Evolutionary conservation across 2,329 filamentous ascomycete species (phyloP).

Genomic region (Thermochaetoides dissita): DNA sequence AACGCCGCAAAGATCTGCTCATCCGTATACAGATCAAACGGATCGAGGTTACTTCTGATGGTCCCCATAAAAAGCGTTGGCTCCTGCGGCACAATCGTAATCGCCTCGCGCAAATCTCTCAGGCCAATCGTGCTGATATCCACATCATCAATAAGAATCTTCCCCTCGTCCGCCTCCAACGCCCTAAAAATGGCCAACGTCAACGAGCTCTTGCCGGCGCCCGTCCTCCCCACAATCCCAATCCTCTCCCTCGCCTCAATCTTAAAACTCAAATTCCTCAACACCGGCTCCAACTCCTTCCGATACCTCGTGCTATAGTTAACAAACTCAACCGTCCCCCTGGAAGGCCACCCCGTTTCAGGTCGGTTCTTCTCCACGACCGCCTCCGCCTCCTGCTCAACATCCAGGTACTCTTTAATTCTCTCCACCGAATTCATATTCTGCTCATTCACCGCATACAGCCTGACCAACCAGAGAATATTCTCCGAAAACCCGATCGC

Average conservation of each 20-base stretch:
- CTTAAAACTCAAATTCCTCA: constrained; percentile 73
- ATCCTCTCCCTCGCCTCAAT: constrained; percentile 82
- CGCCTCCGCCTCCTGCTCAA: constrained; percentile 79
- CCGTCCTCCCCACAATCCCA: constrained; percentile 88
- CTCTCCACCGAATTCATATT: constrained; percentile 99
- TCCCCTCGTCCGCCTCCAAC: constrained; percentile 77
- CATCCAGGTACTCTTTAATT: constrained; percentile 91
- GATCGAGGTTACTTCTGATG: constrained; percentile 82
- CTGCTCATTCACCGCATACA: constrained; percentile 92
- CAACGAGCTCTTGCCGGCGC: constrained; percentile 90
- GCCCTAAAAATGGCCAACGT: constrained; percentile 87
- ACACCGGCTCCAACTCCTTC: constrained; percentile 70
- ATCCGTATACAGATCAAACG: constrained; percentile 77
- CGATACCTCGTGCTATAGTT: constrained; percentile 84
- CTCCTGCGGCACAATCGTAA: constrained; percentile 96
- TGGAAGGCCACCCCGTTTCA: constrained; percentile 65
- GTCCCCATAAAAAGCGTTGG: constrained; percentile 89
- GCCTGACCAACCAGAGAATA: constrained; percentile 84
- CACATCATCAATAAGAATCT: constrained; percentile 81
- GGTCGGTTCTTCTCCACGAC: constrained; percentile 69
- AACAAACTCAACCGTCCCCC: constrained; percentile 76
- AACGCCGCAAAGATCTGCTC: constrained; percentile 80
- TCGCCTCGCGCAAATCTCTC: constrained; percentile 81
- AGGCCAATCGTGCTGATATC: constrained; percentile 82
- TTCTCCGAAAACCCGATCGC: constrained; percentile 96